Evolutionary conservation across 2,329 filamentous ascomycete species (phyloP).

Genomic region (Salinomyces thailandicus): DNA sequence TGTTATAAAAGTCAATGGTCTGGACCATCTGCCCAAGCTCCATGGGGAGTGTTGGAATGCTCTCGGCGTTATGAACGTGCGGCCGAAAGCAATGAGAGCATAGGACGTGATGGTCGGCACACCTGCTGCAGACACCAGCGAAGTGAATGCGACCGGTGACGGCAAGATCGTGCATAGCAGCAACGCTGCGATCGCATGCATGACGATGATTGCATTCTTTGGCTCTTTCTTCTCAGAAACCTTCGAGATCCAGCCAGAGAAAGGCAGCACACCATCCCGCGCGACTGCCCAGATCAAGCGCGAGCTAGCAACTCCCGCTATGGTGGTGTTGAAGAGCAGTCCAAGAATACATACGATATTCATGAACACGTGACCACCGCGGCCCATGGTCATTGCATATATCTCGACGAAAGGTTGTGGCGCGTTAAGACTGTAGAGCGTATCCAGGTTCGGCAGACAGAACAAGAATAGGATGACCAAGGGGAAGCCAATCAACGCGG

Average conservation of each 20-base stretch:
- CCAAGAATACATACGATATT: constrained; percentile 45
- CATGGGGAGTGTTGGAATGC: constrained; percentile 27
- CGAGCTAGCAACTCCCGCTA: constrained; percentile 49
- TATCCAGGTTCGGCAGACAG: constrained; percentile 45
- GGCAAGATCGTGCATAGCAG: constrained; percentile 51
- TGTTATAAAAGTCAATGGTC: constrained; percentile 27
- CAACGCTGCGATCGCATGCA: constrained; percentile 44
- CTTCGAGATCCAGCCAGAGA: constrained; percentile 47
- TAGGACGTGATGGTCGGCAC: constrained; percentile 31
- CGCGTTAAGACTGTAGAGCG: constrained; percentile 43
- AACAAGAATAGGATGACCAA: constrained; percentile 51
- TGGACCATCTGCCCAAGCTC: constrained; percentile 28
- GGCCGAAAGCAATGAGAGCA: constrained; percentile 28
- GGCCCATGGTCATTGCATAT: constrained; percentile 47
- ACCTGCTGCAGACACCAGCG: constrained; percentile 30
- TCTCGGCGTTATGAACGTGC: constrained; percentile 28
- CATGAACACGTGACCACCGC: constrained; percentile 51
- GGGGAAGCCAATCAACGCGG: constrained; percentile 45
- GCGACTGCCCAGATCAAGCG: constrained; percentile 54
- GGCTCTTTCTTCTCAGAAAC: constrained; percentile 47
- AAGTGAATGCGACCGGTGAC: constrained; percentile 34
- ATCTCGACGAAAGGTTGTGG: constrained; percentile 50
- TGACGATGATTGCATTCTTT: constrained; percentile 49
- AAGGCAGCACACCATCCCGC: constrained; percentile 50
- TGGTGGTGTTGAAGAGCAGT: constrained; percentile 47